Conservation (phyloP, 768 basidiomycete species). For the Amylocystis lapponica region DNA sequence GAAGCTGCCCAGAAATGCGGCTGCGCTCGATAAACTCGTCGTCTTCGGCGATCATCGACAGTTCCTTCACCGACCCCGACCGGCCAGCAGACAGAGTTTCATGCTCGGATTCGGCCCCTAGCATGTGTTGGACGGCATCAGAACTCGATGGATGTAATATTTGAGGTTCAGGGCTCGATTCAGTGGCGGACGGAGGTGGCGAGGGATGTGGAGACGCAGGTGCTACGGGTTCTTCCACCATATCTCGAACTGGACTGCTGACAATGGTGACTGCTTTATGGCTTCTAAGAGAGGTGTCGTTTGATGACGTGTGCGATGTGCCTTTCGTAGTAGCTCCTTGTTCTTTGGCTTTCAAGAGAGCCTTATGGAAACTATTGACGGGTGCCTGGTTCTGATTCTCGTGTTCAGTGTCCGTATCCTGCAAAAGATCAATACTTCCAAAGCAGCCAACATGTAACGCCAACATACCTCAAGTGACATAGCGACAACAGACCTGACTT, state of each 20-base stretch:
- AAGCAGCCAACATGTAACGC: background rate
- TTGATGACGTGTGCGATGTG: too few relatives aligned
- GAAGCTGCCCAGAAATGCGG: constrained; percentile 5
- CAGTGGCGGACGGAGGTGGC: too few relatives aligned
- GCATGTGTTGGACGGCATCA: too few relatives aligned
- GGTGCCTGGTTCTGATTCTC: constrained; percentile 37
- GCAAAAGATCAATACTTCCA: background rate
- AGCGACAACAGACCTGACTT: constrained; percentile 35
- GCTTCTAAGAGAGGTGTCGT: too few relatives aligned
- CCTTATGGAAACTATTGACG: constrained; percentile 42
- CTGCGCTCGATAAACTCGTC: constrained; percentile 51
- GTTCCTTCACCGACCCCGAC: constrained; percentile 38
- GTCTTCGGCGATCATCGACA: constrained; percentile 70
- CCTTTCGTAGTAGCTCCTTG: too few relatives aligned
- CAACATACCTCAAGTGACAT: constrained; percentile 43
- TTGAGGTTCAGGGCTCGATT: too few relatives aligned
- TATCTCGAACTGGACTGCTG: background rate
- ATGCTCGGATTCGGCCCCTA: too few relatives aligned
- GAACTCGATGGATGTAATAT: too few relatives aligned
- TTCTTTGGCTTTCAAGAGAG: constrained; percentile 26
- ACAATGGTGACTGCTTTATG: background rate
- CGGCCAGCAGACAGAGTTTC: too few relatives aligned
- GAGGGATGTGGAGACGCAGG: too few relatives aligned
- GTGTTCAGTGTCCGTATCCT: constrained; percentile 32
- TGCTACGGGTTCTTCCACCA: too few relatives aligned